These are phyloP conservation scores for Eimeria falciformis DNA, from an alignment of 169 alveolate genomes.

Conservation along the genomic window DNA sequence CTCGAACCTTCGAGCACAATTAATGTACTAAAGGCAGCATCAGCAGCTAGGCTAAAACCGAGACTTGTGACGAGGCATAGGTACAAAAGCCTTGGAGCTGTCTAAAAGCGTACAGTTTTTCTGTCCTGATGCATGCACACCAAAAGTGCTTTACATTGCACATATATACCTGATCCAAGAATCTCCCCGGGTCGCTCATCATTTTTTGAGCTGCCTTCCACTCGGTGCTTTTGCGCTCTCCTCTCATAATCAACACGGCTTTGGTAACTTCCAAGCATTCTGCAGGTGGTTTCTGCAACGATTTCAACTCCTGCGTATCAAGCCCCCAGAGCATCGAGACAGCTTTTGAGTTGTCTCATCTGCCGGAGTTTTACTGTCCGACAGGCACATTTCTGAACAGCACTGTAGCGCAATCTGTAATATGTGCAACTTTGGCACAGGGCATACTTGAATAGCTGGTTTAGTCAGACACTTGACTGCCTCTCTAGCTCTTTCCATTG, in stretches of 20 bases:
- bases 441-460: conserved; percentile 86
- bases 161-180: conserved; percentile 90
- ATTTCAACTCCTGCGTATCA: conserved; percentile 91
- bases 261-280: conserved; percentile 94
- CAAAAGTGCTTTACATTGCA: not conserved
- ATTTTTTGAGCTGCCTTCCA: conserved; percentile 95
- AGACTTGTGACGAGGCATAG: too few relatives aligned
- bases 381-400: too few relatives aligned
- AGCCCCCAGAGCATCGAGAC: not conserved
- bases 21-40: not conserved
- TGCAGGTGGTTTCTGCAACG: conserved; percentile 96
- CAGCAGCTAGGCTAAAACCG: too few relatives aligned
- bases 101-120: too few relatives aligned
- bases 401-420: too few relatives aligned
- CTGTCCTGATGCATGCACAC: not conserved
- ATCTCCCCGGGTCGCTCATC: conserved; percentile 94
- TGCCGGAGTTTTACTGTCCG: too few relatives aligned
- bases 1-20: conserved; percentile 67
- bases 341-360: too few relatives aligned
- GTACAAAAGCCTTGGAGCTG: too few relatives aligned
- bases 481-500: conserved; percentile 95
- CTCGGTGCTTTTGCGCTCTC: conserved; percentile 93
- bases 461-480: conserved; percentile 96
- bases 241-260: conserved; percentile 92
- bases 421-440: not conserved